Conservation (phyloP, 169 alveolate genomes). For the Cyclospora cayetanensis region DNA sequence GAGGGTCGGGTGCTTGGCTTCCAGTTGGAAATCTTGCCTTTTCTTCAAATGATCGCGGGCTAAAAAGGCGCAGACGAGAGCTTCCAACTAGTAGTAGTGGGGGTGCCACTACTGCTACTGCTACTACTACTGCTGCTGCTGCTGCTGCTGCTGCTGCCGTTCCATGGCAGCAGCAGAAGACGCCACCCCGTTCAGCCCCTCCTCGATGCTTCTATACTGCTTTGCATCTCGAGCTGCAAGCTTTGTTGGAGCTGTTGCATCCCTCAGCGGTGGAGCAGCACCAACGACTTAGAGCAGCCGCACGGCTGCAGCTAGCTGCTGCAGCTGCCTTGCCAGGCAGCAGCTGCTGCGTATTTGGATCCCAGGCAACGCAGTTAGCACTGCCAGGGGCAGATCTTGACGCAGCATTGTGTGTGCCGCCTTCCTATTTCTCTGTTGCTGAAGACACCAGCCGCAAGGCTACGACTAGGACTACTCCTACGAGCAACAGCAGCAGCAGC, state of each 20-base stretch:
- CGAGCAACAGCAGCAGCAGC: background rate
- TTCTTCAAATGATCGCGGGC: background rate
- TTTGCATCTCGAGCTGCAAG: background rate
- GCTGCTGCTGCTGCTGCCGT: background rate
- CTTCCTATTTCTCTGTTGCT: background rate
- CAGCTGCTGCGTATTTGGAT: slow-evolving; percentile 1
- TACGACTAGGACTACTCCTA: background rate
- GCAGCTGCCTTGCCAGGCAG: background rate
- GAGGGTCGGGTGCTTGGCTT: background rate
- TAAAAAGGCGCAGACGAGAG: background rate
- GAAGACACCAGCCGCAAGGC: background rate
- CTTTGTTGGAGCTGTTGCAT: background rate
- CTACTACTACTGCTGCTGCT: background rate
- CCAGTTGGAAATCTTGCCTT: background rate
- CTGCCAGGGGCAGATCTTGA: slow-evolving; percentile 49
- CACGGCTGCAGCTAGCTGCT: background rate
- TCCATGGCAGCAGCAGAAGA: background rate
- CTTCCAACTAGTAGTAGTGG: too few relatives aligned
- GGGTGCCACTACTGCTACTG: background rate
- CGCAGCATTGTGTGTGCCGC: background rate
- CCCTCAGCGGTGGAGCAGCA: background rate
- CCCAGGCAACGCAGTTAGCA: slow-evolving; percentile 12
- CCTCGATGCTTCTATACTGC: background rate
- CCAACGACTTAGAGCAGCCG: background rate
- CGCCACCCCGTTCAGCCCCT: background rate